phyloP scores from a whole-genome alignment of 2,329 filamentous ascomycete genomes.

The Albifimbria verrucaria region DNA sequence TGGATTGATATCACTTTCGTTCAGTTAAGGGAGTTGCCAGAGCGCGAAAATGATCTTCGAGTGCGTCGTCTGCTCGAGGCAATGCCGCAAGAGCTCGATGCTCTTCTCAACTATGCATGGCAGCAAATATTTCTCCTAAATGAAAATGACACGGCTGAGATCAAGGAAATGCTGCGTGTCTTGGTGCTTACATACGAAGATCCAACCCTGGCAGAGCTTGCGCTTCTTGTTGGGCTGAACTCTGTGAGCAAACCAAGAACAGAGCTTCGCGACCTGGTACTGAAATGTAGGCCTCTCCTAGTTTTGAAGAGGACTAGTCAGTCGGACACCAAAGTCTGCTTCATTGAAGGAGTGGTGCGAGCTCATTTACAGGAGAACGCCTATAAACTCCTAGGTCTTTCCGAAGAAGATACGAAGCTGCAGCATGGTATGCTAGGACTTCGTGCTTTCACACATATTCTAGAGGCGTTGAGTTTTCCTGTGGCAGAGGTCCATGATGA shows the following conservation, averaged over 20 bases:
- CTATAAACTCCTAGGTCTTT: slow-evolving; percentile 26
- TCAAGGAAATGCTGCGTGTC: slow-evolving; percentile 39
- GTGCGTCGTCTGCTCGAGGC: slow-evolving; percentile 35
- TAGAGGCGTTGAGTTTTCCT: slow-evolving; percentile 28
- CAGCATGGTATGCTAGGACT: slow-evolving; percentile 39
- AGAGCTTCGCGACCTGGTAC: slow-evolving; percentile 31
- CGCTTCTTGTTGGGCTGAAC: slow-evolving; percentile 31
- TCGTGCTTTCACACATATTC: slow-evolving; percentile 33
- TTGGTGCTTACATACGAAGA: slow-evolving; percentile 38
- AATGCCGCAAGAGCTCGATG: slow-evolving; percentile 34
- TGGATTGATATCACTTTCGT: slow-evolving; percentile 42
- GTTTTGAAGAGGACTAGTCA: slow-evolving; percentile 6
- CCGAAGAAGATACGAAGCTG: slow-evolving; percentile 33
- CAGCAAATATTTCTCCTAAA: slow-evolving; percentile 30
- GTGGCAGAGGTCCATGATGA: slow-evolving; percentile 4
- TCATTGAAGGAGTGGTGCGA: slow-evolving; percentile 26
- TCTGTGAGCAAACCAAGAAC: slow-evolving; percentile 25
- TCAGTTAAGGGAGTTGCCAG: slow-evolving; percentile 35
- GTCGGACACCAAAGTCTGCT: background rate
- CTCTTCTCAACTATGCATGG: slow-evolving; percentile 35
- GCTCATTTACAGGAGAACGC: slow-evolving; percentile 36
- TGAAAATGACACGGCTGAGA: slow-evolving; percentile 28
- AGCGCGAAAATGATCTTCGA: slow-evolving; percentile 32
- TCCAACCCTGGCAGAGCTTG: slow-evolving; percentile 34
- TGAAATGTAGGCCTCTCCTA: slow-evolving; percentile 36